Base-by-base conservation (phyloP, 176 grass and related monocot genomes). In the Raddia guianensis region DNA sequence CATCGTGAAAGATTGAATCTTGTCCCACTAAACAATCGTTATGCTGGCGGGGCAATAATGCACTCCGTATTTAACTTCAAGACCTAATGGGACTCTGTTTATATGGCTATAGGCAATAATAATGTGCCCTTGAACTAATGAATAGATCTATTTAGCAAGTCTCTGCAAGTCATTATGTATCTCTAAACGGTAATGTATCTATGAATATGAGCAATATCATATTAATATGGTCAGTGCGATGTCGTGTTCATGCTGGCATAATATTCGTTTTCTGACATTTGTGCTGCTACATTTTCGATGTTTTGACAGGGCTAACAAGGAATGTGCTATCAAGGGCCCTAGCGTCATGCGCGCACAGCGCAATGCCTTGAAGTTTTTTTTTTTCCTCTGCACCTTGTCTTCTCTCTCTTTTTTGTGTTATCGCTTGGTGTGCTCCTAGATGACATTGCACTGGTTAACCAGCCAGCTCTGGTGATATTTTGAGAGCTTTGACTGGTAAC, bases 301-400 rank as follows among this genome's bases (percentile, higher is more conserved):
- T 86, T 73, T 35, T 54, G 58, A n/a, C 83, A 86, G 83, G 77
- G 50, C 13, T 80, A 46, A 70, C 2, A 57, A 57, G 18, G 70
- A 40, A 60, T 48, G 40, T 59, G 8, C 9, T 18, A 5, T 57
- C 56, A 63, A 70, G 42, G 4, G 12, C 35, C 5, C 9, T 15
- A 68, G 56, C 54, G 47, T 40, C 37, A 40, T 68, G 63, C 10
- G 10, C 11, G n/a, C 49, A 42, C 37, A 21, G 58, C 5, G 18
- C 8, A 1, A 57, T 57, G 55, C 4, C 51, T 34, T 68, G 2
- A 40, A 40, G 37, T 40, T 40, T 12, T 13, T 54, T 74, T n/a
- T 49, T 66, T 80, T 69, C 6, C 46, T n/a, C 5, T n/a, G 2
- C 37, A 3, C 6, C 46, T n/a, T 8, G 3, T 40, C 37, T 40